These are phyloP conservation scores for Penicillium arizonense DNA, from an alignment of 495 filamentous ascomycete genomes.

Conservation along the genomic window DNA sequence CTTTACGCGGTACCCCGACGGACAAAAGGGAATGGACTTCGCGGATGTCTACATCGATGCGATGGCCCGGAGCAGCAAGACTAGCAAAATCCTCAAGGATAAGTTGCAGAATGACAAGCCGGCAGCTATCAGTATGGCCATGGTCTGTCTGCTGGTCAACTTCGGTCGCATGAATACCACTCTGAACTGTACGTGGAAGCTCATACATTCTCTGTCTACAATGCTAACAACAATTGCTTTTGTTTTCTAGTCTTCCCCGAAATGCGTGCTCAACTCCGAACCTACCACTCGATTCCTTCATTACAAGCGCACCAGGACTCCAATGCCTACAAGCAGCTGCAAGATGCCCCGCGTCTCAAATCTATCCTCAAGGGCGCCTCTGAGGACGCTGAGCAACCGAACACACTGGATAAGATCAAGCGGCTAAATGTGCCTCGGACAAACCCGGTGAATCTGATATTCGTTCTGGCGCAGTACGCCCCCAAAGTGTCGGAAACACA, in stretches of 20 bases:
- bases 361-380: constrained; percentile 97
- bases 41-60: constrained; percentile 97
- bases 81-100: constrained; percentile 95
- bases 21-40: constrained; percentile 74
- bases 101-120: constrained; percentile 91
- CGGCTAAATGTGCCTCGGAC: constrained; percentile 68
- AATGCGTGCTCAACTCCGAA: constrained; percentile 97
- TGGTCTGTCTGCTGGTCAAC: constrained; percentile 97
- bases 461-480: constrained; percentile 88
- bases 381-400: constrained; percentile 86
- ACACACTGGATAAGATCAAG: constrained; percentile 80
- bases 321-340: constrained; percentile 95
- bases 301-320: constrained; percentile 93
- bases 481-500: constrained; percentile 90
- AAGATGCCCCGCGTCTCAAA: constrained; percentile 93
- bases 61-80: constrained; percentile 98
- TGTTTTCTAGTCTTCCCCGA: constrained; percentile 83
- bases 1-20: constrained; percentile 81
- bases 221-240: constrained; percentile 30
- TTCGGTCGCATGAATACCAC: constrained; percentile 99
- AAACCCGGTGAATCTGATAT: constrained; percentile 96
- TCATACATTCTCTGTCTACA: neutral
- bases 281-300: constrained; percentile 96
- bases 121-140: constrained; percentile 95
- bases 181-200: constrained; percentile 72